Percentiles rank a stretch among this genome's conserved stretches.
These are phyloP conservation scores for Fusarium newnesense DNA, from an alignment of 2,329 filamentous ascomycete species.

Conservation along the genomic window DNA sequence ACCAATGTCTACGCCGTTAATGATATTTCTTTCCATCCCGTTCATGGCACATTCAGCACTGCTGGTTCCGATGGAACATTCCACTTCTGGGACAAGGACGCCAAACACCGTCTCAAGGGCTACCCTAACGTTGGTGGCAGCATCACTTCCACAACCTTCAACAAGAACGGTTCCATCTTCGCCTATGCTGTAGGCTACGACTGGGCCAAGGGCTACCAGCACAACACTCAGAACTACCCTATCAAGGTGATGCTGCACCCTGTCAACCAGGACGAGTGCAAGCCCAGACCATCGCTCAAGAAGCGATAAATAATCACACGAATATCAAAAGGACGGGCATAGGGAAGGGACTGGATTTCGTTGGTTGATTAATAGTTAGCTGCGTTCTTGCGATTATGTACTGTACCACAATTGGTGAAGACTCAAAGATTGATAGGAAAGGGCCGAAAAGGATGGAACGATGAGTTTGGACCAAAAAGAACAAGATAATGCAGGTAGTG, in stretches of 20 bases:
- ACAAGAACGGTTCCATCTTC: conserved; percentile 83
- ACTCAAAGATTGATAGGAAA: conserved; percentile 23
- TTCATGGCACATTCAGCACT: conserved; percentile 98
- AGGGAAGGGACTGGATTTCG: neutral
- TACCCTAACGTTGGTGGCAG: conserved; percentile 86
- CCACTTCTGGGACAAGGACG: conserved; percentile 95
- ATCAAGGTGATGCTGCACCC: conserved; percentile 90
- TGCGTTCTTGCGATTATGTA: conserved; percentile 32
- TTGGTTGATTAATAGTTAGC: conserved; percentile 29
- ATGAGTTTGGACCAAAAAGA: conserved; percentile 12
- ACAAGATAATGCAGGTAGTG: conserved; percentile 24
- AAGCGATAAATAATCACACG: conserved; percentile 59
- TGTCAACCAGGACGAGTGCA: conserved; percentile 71
- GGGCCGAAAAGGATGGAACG: conserved; percentile 16
- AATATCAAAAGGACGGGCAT: neutral
- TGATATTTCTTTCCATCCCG: conserved; percentile 96
- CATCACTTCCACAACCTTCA: conserved; percentile 93
- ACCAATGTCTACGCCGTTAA: conserved; percentile 96
- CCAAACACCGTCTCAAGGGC: conserved; percentile 88
- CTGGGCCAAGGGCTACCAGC: conserved; percentile 95
- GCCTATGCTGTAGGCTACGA: conserved; percentile 95
- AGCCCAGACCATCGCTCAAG: conserved; percentile 68
- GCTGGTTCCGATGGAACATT: conserved; percentile 96
- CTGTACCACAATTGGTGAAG: conserved; percentile 7
- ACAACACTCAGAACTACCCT: conserved; percentile 78